Conservation (phyloP, 2,329 filamentous ascomycete species). For the Xylariaceae sp. region DNA sequence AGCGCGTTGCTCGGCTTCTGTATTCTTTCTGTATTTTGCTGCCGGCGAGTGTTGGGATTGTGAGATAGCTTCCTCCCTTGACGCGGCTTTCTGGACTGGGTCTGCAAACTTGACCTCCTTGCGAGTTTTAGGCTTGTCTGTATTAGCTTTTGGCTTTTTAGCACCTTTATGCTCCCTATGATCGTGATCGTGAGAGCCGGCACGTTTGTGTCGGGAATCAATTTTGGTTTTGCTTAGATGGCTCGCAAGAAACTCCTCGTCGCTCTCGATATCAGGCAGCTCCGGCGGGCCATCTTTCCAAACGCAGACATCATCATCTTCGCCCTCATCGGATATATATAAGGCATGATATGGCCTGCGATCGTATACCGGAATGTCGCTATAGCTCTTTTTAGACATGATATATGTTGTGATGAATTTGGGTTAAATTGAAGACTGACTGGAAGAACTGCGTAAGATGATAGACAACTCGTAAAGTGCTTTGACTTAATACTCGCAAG, state of each 20-base stretch:
- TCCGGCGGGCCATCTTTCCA: constrained; percentile 17
- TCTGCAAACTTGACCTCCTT: background rate
- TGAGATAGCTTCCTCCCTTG: background rate
- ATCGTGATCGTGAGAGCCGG: background rate
- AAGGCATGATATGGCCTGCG: constrained; percentile 21
- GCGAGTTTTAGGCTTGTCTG: background rate
- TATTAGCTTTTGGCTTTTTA: background rate
- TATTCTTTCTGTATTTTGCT: background rate
- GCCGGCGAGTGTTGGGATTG: background rate
- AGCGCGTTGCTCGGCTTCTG: constrained; percentile 13
- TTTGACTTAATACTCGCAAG: too few relatives aligned
- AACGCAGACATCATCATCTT: constrained; percentile 24
- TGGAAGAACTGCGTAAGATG: too few relatives aligned
- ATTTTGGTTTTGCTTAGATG: background rate
- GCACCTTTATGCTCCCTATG: background rate
- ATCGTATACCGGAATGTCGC: constrained; percentile 12
- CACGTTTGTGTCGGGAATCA: background rate
- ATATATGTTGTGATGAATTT: background rate
- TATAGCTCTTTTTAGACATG: constrained; percentile 7
- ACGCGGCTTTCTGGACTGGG: background rate
- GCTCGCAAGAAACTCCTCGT: constrained; percentile 8
- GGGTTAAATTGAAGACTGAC: too few relatives aligned
- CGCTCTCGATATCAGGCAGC: constrained; percentile 11
- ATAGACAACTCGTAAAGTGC: too few relatives aligned
- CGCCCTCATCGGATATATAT: constrained; percentile 18